phyloP scores from a whole-genome alignment of 805 yeast species.

The Ogataea minuta region DNA sequence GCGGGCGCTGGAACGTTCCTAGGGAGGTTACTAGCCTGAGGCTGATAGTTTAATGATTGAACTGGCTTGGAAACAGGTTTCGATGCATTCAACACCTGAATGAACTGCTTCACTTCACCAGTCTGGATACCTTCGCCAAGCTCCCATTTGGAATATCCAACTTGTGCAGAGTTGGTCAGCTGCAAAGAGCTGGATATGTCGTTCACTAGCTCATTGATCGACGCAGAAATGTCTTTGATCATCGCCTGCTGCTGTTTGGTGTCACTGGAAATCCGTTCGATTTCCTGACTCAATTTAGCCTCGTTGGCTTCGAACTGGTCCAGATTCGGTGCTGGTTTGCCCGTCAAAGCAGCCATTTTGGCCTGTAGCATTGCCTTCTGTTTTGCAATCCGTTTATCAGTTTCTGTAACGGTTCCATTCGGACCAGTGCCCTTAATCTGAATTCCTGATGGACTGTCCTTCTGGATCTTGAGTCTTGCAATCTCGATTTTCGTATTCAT shows the following conservation, averaged over 20 bases:
- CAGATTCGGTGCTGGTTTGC: constrained; percentile 51
- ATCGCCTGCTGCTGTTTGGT: constrained; percentile 55
- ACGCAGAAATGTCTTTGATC: constrained; percentile 67
- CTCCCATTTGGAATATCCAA: constrained; percentile 73
- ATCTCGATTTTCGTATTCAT: constrained; percentile 63
- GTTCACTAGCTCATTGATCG: constrained; percentile 58
- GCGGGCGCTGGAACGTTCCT: not conserved
- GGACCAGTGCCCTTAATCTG: constrained; percentile 78
- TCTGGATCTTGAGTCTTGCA: constrained; percentile 52
- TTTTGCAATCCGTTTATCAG: constrained; percentile 76
- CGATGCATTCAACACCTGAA: constrained; percentile 48
- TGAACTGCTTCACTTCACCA: constrained; percentile 58
- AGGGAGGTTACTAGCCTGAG: not conserved
- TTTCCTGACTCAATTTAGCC: constrained; percentile 49
- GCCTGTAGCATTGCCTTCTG: constrained; percentile 76
- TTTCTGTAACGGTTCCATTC: constrained; percentile 80
- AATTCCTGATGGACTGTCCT: constrained; percentile 67
- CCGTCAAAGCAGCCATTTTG: constrained; percentile 91
- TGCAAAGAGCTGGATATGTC: constrained; percentile 37
- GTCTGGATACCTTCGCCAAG: constrained; percentile 73
- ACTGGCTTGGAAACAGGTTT: constrained; percentile 19
- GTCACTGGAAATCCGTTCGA: constrained; percentile 50
- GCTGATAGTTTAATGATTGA: not conserved
- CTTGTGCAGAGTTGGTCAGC: constrained; percentile 34
- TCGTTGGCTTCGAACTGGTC: constrained; percentile 55